Base-by-base conservation (phyloP, 768 basidiomycete genomes). In the Coprinellus aureogranulatus region DNA sequence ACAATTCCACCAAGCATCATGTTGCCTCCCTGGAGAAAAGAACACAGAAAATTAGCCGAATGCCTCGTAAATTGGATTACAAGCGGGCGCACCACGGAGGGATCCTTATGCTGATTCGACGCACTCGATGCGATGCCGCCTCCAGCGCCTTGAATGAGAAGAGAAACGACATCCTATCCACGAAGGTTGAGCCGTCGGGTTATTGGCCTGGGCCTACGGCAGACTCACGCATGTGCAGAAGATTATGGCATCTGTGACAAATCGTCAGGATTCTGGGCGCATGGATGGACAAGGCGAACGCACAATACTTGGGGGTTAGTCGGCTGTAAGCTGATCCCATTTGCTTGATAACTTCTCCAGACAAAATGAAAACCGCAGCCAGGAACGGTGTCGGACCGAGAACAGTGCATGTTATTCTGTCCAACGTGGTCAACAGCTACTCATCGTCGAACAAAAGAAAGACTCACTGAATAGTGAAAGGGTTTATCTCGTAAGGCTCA, bases 361-460 rank as follows among this genome's bases (percentile, higher is more conserved):
- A 74, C 40, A 84, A 77, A 39, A 84, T 68, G 61, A 86, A 86
- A 59, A 79, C 80, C 3, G 76, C 84, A 0, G 84, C 85, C 4
- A 85, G 66, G 10, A 86, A 70, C 1, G 82, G 82, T 0, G 83
- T 85, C 0, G 85, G 85, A 0, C 77, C 81, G 16, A 84, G 59
- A 48, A 85, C 80, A 0, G 80, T 81, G 1, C 71, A 67, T 2
- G 71, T 69, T 11, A 77, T 75, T 57, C 79, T 80, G 25, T 10
- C 48, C 28, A 56, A 11, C 12, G 23, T 6, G n/a, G n/a, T n/a
- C 14, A 44, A 4, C 46, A 48, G 26, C 23, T 18, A 5, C 6
- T 48, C 18, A 44, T 9, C 23, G 25, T 22, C 46, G 46, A 22
- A 28, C 22, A 25, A 12, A 4, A 25, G 23, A 28, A 8, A 27